Base-by-base conservation (phyloP, 1,284 basidiomycete species). In the Sporisorium exsertum region DNA sequence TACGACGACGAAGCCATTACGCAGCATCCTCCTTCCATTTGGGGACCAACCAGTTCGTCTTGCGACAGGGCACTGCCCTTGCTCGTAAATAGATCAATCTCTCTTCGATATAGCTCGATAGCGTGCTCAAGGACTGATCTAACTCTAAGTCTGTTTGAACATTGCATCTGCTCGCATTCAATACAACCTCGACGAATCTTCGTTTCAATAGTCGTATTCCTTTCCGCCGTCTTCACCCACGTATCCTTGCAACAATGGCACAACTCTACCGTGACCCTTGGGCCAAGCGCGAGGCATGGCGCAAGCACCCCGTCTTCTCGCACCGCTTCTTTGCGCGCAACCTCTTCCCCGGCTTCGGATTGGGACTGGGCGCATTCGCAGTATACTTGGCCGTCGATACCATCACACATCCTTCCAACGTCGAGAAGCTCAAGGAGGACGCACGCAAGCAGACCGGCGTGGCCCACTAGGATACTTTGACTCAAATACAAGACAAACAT, bases 261-360 rank as follows among this genome's bases (percentile, higher is more conserved):
- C 65, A 77, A 42, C 69, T 79, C 35, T 84, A 79, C 67, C 71
- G 83, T 42, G 84, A 85, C 56, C 84, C 83, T 16, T 85, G 84
- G 84, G 84, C 81, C 42, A 79, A 79, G 65, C 78, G 83, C 45
- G 84, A 85, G 69, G 83, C 83, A 40, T 85, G 84, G 84, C 80
- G 84, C 51, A 84, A 83, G 69, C 84, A 85, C 67, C 83, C 83
- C 20, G 67, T 85, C 67, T 85, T 85, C 67, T 84, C 84, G 37
- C 60, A 79, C 52, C 70, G 81, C 49, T 84, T 77, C 78, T 78
- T 80, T 50, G 52, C 78, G 8, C 74, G 81, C 54, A 80, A 83
- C 78, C 73, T 84, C 59, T 79, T 84, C 58, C 84, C 84, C n/a
- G 84, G 84, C 32, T 79, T 85, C 51, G 80, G 76, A 16, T 54